Conservation (phyloP, 2,329 filamentous ascomycete species). For the Ophiostoma piceae region DNA sequence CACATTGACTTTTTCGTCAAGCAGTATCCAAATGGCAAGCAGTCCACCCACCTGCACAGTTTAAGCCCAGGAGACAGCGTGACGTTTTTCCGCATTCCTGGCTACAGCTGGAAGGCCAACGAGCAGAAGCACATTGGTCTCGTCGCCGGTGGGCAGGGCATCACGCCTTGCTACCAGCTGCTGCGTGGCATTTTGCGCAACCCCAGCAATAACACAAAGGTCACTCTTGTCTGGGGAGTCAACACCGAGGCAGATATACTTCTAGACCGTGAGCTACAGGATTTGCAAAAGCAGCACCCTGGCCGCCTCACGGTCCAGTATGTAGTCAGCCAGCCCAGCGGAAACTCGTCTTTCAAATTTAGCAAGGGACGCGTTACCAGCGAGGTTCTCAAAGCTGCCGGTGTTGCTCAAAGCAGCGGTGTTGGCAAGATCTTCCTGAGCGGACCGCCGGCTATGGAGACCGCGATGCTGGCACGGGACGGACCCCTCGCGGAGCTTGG, state of each 20-base stretch:
- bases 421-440: background rate
- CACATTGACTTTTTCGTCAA: background rate
- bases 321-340: background rate
- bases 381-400: background rate
- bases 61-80: conserved; percentile 54
- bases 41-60: background rate
- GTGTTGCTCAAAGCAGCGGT: background rate
- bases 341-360: background rate
- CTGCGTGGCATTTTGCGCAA: conserved; percentile 57
- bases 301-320: background rate
- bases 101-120: conserved; percentile 51
- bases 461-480: background rate
- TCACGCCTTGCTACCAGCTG: conserved; percentile 65
- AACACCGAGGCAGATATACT: background rate
- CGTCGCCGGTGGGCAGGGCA: conserved; percentile 66
- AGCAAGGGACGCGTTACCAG: background rate
- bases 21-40: background rate
- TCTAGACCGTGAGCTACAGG: background rate
- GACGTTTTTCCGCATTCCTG: conserved; percentile 52
- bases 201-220: conserved; percentile 34
- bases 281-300: background rate
- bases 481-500: background rate
- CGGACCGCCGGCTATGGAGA: background rate
- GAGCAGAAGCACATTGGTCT: conserved; percentile 51
- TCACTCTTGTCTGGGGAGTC: background rate